Conservation (phyloP, 2,329 filamentous ascomycete genomes). For the Colletotrichum liriopes region DNA sequence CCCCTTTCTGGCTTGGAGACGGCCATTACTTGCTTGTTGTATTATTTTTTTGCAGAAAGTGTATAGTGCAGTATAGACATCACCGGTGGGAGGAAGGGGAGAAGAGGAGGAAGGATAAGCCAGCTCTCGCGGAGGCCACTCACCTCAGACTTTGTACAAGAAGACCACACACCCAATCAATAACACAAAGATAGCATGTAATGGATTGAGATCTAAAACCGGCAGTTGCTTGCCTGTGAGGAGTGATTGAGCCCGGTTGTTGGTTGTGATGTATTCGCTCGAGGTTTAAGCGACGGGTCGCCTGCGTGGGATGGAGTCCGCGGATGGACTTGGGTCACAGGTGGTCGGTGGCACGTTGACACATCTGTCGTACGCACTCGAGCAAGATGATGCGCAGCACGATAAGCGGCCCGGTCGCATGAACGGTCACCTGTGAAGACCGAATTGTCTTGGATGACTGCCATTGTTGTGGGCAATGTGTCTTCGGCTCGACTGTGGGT, state of each 20-base stretch:
- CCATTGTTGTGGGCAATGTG: not conserved
- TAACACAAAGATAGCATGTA: slow-evolving; percentile 14
- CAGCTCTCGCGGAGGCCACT: slow-evolving; percentile 53
- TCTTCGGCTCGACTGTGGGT: not conserved
- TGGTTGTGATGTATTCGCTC: slow-evolving; percentile 16
- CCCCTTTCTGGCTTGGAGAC: slow-evolving; percentile 18
- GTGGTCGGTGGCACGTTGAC: not conserved
- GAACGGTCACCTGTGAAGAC: slow-evolving; percentile 34
- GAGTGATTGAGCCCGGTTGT: not conserved
- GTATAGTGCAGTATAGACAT: slow-evolving; percentile 41
- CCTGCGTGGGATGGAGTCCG: slow-evolving; percentile 9
- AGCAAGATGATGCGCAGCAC: slow-evolving; percentile 22
- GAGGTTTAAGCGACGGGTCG: slow-evolving; percentile 1
- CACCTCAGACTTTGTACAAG: slow-evolving; percentile 49
- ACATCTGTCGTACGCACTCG: not conserved
- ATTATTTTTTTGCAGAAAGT: slow-evolving; percentile 46
- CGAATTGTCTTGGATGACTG: not conserved
- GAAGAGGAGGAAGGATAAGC: slow-evolving; percentile 44
- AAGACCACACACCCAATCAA: slow-evolving; percentile 29
- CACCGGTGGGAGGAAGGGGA: not conserved
- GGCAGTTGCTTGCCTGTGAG: not conserved
- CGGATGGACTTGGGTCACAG: not conserved
- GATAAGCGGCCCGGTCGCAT: slow-evolving; percentile 29
- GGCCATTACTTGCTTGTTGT: slow-evolving; percentile 49
- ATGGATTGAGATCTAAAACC: not conserved